Base-by-base conservation (phyloP, 352 stramenopile species). In the Phytopythium ostracodes region DNA sequence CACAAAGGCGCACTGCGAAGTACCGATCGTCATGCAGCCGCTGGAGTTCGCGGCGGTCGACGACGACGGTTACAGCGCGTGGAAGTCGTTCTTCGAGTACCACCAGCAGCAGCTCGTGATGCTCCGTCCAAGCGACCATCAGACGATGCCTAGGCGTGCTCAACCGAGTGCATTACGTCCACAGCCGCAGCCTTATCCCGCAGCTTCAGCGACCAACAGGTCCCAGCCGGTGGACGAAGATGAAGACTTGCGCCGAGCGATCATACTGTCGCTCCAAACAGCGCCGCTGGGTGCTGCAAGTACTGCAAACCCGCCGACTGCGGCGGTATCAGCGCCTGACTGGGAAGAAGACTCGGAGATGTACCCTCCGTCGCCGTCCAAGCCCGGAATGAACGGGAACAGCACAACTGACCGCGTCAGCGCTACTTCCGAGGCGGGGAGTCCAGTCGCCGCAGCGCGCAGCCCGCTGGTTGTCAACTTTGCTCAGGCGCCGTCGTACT, bases 31-130 rank as follows among this genome's bases (percentile, higher is more conserved):
- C 36, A 51, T 77, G 50, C 67, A 72, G 63, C 63, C 60, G 10
- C 62, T 88, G 25, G 71, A 89, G 58, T 88, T 91, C 62, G 81
- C 84, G 29, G 84, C 75, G 40, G 51, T 85, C 15, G 69, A 88
- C 49, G 66, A 68, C 31, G 43, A 70, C 0, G 66, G 71, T 10
- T 81, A 84, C 47, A 42, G 77, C n/a, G 73, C 75, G 31, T 91
- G 84, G 81, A 77, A 67, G 42, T 62, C 60, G 36, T 91, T 91
- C 56, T 91, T 91, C 54, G 44, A 44, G 15, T 65, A 85, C 54
- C 80, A 89, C 31, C 73, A 87, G 51, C 65, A 85, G 35, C 65
- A 67, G 46, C 63, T 79, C 22, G 25, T 22, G 25, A 17, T 25
- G 47, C 9, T 15, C 17, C 47, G 47, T n/a, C 31, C 56, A 18